Conservation (phyloP, 805 yeast species). For the Nakazawaea pomicola region DNA sequence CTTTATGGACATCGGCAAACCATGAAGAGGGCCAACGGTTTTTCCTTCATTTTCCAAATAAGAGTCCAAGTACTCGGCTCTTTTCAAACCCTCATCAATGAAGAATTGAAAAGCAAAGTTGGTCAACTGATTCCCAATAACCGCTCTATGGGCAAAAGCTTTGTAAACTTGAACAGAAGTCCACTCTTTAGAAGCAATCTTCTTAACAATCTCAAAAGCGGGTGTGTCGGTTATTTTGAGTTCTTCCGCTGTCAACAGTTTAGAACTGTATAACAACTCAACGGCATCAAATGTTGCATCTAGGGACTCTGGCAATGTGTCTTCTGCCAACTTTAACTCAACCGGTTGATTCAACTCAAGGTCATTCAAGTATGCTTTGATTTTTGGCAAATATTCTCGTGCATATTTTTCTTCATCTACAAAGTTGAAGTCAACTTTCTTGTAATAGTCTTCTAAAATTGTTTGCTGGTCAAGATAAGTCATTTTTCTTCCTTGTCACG, state of each 20-base stretch:
- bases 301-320: constrained; percentile 14
- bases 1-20: constrained; percentile 58
- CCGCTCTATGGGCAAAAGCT: constrained; percentile 45
- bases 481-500: neutral
- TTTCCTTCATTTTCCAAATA: constrained; percentile 38
- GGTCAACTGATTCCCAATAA: constrained; percentile 44
- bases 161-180: constrained; percentile 37
- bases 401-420: constrained; percentile 2
- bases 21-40: constrained; percentile 55
- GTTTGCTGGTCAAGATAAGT: neutral
- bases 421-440: constrained; percentile 2
- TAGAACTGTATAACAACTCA: constrained; percentile 19
- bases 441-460: neutral
- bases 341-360: constrained; percentile 22
- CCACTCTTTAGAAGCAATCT: constrained; percentile 33
- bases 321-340: constrained; percentile 20
- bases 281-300: constrained; percentile 25
- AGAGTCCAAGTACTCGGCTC: constrained; percentile 50
- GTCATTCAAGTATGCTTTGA: constrained; percentile 25
- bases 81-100: constrained; percentile 40
- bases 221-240: constrained; percentile 38
- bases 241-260: constrained; percentile 25
- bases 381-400: constrained; percentile 23
- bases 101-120: constrained; percentile 45
- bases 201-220: constrained; percentile 26